Conservation (phyloP, 2,329 filamentous ascomycete genomes). For the Fusarium sp. region DNA sequence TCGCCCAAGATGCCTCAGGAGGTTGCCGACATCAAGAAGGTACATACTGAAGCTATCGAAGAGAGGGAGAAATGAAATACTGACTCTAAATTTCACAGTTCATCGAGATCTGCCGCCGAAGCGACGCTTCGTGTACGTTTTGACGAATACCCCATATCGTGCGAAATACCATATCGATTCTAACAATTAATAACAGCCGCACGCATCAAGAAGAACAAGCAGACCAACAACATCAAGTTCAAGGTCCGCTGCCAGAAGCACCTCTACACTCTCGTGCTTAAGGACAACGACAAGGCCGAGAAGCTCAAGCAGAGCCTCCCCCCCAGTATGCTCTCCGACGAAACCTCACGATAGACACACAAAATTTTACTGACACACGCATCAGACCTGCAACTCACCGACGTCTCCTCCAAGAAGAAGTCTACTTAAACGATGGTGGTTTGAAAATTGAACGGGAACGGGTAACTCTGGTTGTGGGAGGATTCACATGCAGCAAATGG, state of each 20-base stretch:
- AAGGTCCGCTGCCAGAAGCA: conserved; percentile 98
- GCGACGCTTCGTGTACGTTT: conserved; percentile 97
- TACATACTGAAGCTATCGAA: conserved; percentile 49
- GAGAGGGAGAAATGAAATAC: conserved; percentile 32
- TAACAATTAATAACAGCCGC: conserved; percentile 68
- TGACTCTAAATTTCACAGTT: conserved; percentile 72
- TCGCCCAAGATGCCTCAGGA: conserved; percentile 94
- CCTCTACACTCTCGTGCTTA: conserved; percentile 98
- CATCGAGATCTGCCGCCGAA: conserved; percentile 99
- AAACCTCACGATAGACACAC: neutral
- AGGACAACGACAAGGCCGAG: conserved; percentile 99
- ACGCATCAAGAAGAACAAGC: conserved; percentile 96
- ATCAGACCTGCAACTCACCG: conserved; percentile 63
- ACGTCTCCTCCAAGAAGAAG: conserved; percentile 65
- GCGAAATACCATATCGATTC: conserved; percentile 37
- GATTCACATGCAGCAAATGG: conserved; percentile 58
- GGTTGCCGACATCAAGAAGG: conserved; percentile 97
- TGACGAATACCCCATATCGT: conserved; percentile 13
- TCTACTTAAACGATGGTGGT: conserved; percentile 40
- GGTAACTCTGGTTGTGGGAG: conserved; percentile 47
- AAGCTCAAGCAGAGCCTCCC: conserved; percentile 99
- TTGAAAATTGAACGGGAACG: conserved; percentile 33
- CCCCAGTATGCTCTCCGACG: conserved; percentile 77
- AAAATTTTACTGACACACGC: conserved; percentile 16
- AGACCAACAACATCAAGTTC: conserved; percentile 97